phyloP scores from a whole-genome alignment of 495 filamentous ascomycete genomes.

The Talaromyces stipitatus region DNA sequence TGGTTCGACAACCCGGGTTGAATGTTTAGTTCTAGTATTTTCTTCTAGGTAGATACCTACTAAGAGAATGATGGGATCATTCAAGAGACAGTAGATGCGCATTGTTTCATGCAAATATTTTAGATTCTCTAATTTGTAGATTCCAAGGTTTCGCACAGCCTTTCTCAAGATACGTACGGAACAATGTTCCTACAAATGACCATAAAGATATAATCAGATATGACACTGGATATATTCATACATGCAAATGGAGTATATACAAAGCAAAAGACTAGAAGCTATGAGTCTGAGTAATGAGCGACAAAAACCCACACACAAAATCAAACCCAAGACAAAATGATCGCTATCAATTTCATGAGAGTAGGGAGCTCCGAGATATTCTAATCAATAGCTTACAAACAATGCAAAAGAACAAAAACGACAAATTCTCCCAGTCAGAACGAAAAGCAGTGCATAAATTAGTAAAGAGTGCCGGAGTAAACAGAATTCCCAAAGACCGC shows the following conservation, averaged over 20 bases:
- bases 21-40: too few relatives aligned
- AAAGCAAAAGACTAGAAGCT: neutral
- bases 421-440: slow-evolving; percentile 6
- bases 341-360: neutral
- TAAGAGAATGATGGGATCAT: too few relatives aligned
- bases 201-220: too few relatives aligned
- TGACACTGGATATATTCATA: neutral
- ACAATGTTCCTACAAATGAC: too few relatives aligned
- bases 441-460: neutral
- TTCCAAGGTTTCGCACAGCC: too few relatives aligned
- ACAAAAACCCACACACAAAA: neutral
- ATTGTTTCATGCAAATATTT: too few relatives aligned
- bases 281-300: neutral
- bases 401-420: neutral
- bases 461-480: neutral
- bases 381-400: neutral
- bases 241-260: neutral
- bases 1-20: too few relatives aligned
- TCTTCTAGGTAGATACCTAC: too few relatives aligned
- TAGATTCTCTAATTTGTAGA: too few relatives aligned
- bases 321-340: neutral
- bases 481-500: slow-evolving; percentile 6
- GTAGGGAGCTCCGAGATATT: neutral
- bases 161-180: too few relatives aligned
- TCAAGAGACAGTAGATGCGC: too few relatives aligned